A percentile compares a stretch with the other conserved stretches of the same genome.
These are phyloP conservation scores for Saccharomycopsis babjevae DNA, from an alignment of 805 yeast species.

Conservation along the genomic window DNA sequence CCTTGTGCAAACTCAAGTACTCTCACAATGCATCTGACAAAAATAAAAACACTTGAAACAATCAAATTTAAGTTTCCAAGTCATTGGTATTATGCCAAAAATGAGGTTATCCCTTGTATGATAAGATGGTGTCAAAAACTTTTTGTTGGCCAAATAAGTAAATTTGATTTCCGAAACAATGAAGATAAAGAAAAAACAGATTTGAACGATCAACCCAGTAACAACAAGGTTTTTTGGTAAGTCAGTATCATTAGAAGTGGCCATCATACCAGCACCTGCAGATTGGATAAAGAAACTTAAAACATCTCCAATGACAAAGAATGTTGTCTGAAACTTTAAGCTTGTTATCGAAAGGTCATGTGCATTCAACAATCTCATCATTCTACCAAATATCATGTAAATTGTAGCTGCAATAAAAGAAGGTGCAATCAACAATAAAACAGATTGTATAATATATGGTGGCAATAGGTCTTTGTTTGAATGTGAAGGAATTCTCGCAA, in stretches of 20 bases:
- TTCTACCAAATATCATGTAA: conserved; percentile 26
- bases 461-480: conserved; percentile 8
- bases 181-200: conserved; percentile 25
- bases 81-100: background rate
- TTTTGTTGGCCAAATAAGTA: background rate
- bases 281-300: conserved; percentile 25
- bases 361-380: conserved; percentile 20
- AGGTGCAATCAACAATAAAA: conserved; percentile 26
- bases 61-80: conserved; percentile 20
- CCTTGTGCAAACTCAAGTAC: conserved; percentile 27
- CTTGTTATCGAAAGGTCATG: conserved; percentile 20
- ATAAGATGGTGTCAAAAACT: background rate
- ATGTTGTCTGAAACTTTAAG: conserved; percentile 21
- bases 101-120: background rate
- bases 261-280: conserved; percentile 27
- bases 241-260: conserved; percentile 1
- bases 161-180: conserved; percentile 13
- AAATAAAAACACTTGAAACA: conserved; percentile 6
- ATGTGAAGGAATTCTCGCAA: conserved; percentile 21
- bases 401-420: conserved; percentile 26
- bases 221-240: conserved; percentile 23
- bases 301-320: conserved; percentile 27
- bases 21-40: conserved; percentile 27
- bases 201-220: conserved; percentile 27
- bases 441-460: conserved; percentile 23